Percentiles rank a stretch among this genome's conserved stretches.
Conservation (phyloP, 441 rosid genomes). For the Syzygium malaccense region DNA sequence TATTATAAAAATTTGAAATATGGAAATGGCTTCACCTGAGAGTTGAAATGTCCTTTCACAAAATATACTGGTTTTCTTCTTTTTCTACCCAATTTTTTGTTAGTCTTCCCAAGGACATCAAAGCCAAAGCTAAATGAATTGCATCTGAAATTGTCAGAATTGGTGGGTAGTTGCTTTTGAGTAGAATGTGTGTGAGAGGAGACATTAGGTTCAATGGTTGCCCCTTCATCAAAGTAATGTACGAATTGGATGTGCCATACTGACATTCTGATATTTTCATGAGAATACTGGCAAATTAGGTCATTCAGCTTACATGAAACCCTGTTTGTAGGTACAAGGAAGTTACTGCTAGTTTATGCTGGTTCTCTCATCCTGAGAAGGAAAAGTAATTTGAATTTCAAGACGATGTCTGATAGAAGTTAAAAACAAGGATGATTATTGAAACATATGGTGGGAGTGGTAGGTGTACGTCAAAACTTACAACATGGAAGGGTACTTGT, state of each 20-base stretch:
- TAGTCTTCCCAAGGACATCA: not conserved
- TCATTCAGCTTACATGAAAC: not conserved
- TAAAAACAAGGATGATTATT: not conserved
- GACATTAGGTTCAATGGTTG: not conserved
- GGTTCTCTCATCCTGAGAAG: not conserved
- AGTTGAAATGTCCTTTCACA: not conserved
- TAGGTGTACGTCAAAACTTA: not conserved
- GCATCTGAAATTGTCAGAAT: not conserved
- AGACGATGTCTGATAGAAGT: not conserved
- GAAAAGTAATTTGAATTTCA: not conserved
- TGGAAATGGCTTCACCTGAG: not conserved
- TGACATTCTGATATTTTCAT: not conserved
- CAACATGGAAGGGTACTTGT: not conserved
- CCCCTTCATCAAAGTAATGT: not conserved
- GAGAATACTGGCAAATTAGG: not conserved
- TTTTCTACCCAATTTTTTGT: not conserved
- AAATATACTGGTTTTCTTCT: not conserved
- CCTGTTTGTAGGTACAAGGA: not conserved
- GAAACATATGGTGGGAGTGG: not conserved
- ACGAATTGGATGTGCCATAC: not conserved
- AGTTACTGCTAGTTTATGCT: not conserved
- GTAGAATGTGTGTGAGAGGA: not conserved
- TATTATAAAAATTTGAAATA: not conserved
- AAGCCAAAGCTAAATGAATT: not conserved
- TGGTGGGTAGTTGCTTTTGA: not conserved